Conservation (phyloP, 352 stramenopile genomes). For the Peronospora belbahrii region DNA sequence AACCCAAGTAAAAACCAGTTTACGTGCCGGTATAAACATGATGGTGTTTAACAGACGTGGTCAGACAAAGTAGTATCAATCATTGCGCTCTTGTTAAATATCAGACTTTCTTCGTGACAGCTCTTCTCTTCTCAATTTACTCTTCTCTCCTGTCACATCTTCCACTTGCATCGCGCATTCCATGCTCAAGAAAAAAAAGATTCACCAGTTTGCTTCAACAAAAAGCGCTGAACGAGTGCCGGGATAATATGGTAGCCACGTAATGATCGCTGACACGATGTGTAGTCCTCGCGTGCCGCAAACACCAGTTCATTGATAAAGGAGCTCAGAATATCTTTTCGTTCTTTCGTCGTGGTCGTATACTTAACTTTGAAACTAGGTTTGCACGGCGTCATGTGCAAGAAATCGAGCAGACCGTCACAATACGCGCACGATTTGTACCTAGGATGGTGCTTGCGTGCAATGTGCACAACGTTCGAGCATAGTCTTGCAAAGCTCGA, state of each 20-base stretch:
- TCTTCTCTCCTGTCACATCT: too few relatives aligned
- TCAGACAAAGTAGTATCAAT: too few relatives aligned
- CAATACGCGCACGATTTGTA: conserved; percentile 43
- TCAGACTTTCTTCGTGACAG: too few relatives aligned
- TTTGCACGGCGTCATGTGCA: conserved; percentile 32
- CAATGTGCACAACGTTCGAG: conserved; percentile 34
- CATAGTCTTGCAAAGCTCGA: conserved; percentile 52
- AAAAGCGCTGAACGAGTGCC: conserved; percentile 35
- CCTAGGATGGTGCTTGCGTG: conserved; percentile 44
- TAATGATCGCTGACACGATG: conserved; percentile 24
- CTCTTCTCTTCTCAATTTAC: too few relatives aligned
- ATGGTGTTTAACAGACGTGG: too few relatives aligned
- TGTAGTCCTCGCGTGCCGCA: conserved; percentile 21
- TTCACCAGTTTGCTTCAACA: conserved; percentile 39
- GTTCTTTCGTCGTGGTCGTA: conserved; percentile 33
- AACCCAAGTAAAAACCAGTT: too few relatives aligned
- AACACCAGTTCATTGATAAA: conserved; percentile 44
- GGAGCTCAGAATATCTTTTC: conserved; percentile 31
- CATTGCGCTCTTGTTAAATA: too few relatives aligned
- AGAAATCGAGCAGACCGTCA: conserved; percentile 33
- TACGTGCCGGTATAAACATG: too few relatives aligned
- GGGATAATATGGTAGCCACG: conserved; percentile 42
- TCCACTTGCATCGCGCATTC: too few relatives aligned
- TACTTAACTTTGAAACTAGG: conserved; percentile 46
- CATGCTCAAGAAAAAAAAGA: conserved; percentile 35